Percentiles rank a stretch among this genome's conserved stretches.
Evolutionary conservation across 768 basidiomycete genomes (phyloP).

Genomic region (Trametes coccinea): DNA sequence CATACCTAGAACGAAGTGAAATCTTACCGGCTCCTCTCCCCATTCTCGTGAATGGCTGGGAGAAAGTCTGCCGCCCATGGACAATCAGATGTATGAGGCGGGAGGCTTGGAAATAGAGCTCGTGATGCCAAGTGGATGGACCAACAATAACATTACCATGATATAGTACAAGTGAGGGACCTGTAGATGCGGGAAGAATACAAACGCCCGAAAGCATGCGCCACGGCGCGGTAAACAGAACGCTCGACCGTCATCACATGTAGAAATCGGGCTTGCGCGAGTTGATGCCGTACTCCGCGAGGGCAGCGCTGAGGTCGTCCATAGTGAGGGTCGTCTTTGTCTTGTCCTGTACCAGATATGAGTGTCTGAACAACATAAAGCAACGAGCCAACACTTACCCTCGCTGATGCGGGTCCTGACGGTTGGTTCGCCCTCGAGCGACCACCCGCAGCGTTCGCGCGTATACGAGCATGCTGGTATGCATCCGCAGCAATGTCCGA

Average conservation of each 20-base stretch:
- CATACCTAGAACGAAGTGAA: too few species aligned
- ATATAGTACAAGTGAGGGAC: conserved; percentile 20
- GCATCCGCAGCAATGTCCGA: conserved; percentile 96
- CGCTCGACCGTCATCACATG: conserved; percentile 42
- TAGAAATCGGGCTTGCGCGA: conserved; percentile 94
- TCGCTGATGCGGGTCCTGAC: conserved; percentile 58
- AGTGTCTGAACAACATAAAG: not conserved
- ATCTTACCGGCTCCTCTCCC: too few species aligned
- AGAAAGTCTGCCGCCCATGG: too few species aligned
- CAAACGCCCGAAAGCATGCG: conserved; percentile 6
- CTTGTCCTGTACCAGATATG: conserved; percentile 59
- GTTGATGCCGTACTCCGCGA: conserved; percentile 95
- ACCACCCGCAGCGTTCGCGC: conserved; percentile 82
- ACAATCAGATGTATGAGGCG: too few species aligned
- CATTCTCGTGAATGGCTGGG: too few species aligned
- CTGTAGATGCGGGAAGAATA: conserved; percentile 4
- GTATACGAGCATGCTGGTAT: conserved; percentile 95
- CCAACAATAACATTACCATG: conserved; percentile 17
- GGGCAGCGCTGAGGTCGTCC: conserved; percentile 93
- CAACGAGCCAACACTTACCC: conserved; percentile 45
- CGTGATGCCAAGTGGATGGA: too few species aligned
- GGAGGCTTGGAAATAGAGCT: too few species aligned
- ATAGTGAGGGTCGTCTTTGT: conserved; percentile 93
- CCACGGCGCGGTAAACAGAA: not conserved
- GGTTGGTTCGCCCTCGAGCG: conserved; percentile 64